A percentile compares a stretch with the other conserved stretches of the same genome.
These are phyloP conservation scores for Nepenthes mirabilis DNA, from an alignment of 148 eudicot species.

Conservation along the genomic window DNA sequence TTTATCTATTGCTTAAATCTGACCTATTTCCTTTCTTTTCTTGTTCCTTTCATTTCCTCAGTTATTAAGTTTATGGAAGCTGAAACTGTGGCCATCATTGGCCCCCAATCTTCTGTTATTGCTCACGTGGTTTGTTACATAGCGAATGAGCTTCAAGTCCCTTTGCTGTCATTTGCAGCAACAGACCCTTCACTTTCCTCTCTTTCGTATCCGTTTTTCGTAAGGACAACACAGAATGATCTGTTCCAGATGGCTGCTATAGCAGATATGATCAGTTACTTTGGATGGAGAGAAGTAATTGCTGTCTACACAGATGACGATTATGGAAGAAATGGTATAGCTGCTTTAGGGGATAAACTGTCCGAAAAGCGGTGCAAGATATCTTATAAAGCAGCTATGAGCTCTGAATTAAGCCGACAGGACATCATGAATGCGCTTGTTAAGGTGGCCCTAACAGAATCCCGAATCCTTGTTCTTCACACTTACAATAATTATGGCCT, in stretches of 20 bases:
- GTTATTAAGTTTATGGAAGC: constrained; percentile 35
- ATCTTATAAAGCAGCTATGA: constrained; percentile 27
- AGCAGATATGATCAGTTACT: constrained; percentile 28
- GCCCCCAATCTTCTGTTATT: constrained; percentile 33
- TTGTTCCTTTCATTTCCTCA: constrained; percentile 22
- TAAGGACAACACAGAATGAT: constrained; percentile 43
- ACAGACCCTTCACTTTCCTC: constrained; percentile 37
- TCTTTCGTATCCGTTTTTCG: constrained; percentile 39
- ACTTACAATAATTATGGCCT: constrained; percentile 16
- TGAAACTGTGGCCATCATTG: constrained; percentile 38
- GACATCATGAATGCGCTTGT: constrained; percentile 14
- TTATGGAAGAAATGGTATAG: constrained; percentile 23
- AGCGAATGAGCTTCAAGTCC: constrained; percentile 43
- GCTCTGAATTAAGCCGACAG: constrained; percentile 3
- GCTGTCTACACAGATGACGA: constrained; percentile 36
- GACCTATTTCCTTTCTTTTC: constrained; percentile 14
- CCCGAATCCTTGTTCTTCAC: constrained; percentile 34
- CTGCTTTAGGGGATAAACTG: constrained; percentile 27
- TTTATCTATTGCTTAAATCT: constrained; percentile 43
- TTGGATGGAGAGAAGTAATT: constrained; percentile 25
- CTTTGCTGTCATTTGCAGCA: constrained; percentile 38
- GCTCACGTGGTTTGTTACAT: constrained; percentile 35
- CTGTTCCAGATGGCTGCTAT: constrained; percentile 35
- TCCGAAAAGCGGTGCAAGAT: constrained; percentile 31
- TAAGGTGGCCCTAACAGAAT: constrained; percentile 22